Conservation (phyloP, 2,329 filamentous ascomycete species). For the Aphanoascus verrucosus region DNA sequence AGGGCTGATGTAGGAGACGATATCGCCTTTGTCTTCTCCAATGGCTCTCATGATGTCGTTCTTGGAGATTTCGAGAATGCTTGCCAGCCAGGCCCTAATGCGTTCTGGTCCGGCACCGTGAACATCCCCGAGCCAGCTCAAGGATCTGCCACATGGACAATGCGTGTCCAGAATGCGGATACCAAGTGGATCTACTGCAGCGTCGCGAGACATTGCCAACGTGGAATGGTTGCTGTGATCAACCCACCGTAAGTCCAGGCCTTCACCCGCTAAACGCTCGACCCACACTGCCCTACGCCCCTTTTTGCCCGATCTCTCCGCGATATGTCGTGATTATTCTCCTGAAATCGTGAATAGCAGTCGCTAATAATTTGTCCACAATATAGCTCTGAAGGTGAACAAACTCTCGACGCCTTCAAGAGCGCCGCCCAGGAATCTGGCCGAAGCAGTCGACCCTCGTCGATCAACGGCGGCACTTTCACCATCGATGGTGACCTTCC, state of each 20-base stretch:
- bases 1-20: constrained; percentile 12
- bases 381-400: constrained; percentile 10
- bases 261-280: not conserved
- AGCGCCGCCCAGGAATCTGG: not conserved
- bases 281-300: not conserved
- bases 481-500: constrained; percentile 4
- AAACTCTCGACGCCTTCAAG: constrained; percentile 10
- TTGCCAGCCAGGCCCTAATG: constrained; percentile 9
- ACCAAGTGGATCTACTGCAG: constrained; percentile 45
- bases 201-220: constrained; percentile 40
- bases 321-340: not conserved
- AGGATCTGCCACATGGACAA: constrained; percentile 30
- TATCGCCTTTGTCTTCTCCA: constrained; percentile 14
- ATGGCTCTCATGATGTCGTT: constrained; percentile 14
- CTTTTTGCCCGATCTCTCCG: not conserved
- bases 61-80: constrained; percentile 13
- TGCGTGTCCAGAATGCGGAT: constrained; percentile 37
- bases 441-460: constrained; percentile 6
- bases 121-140: constrained; percentile 8
- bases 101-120: constrained; percentile 15
- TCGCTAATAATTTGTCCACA: not conserved
- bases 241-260: constrained; percentile 34
- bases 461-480: constrained; percentile 10
- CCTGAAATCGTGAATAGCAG: not conserved
- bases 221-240: constrained; percentile 43